Conservation (phyloP, 805 yeast species). For the Metschnikowia arizonensis region DNA sequence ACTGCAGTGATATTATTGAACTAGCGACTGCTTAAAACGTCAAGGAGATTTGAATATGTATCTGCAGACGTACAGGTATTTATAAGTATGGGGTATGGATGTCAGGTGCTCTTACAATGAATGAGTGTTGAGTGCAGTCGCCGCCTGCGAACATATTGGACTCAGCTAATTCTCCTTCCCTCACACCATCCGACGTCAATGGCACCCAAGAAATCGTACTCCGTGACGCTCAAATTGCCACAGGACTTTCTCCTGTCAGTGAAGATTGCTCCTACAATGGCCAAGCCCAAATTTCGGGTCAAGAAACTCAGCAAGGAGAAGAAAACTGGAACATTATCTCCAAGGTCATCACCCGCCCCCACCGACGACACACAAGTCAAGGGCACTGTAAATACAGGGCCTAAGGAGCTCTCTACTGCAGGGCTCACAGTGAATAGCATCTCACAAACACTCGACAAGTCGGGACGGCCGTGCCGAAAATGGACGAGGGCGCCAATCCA, state of each 20-base stretch:
- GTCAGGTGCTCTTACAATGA: no score
- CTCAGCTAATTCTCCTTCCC: neutral
- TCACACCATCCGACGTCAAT: conserved; percentile 15
- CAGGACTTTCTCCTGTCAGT: conserved; percentile 23
- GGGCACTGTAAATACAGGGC: conserved; percentile 25
- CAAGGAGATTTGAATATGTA: no score
- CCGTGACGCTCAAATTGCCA: conserved; percentile 34
- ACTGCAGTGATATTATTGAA: no score
- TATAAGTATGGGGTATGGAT: no score
- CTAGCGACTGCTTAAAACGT: no score
- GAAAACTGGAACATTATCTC: conserved; percentile 16
- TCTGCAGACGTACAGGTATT: no score
- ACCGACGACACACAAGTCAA: conserved; percentile 13
- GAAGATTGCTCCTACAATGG: conserved; percentile 25
- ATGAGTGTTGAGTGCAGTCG: no score
- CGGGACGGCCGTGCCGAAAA: conserved; percentile 30
- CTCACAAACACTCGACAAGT: conserved; percentile 29
- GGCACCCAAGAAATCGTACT: conserved; percentile 34
- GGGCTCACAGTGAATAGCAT: conserved; percentile 38
- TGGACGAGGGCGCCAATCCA: conserved; percentile 34
- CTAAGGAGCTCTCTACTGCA: conserved; percentile 39
- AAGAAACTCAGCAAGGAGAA: conserved; percentile 33
- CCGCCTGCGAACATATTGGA: neutral
- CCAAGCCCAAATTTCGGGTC: conserved; percentile 25
- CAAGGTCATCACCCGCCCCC: conserved; percentile 28